Evolutionary conservation across 805 yeast genomes (phyloP), one percentile per base, ranked within the genome.

Genomic region (Sungouiella thailandica): DNA sequence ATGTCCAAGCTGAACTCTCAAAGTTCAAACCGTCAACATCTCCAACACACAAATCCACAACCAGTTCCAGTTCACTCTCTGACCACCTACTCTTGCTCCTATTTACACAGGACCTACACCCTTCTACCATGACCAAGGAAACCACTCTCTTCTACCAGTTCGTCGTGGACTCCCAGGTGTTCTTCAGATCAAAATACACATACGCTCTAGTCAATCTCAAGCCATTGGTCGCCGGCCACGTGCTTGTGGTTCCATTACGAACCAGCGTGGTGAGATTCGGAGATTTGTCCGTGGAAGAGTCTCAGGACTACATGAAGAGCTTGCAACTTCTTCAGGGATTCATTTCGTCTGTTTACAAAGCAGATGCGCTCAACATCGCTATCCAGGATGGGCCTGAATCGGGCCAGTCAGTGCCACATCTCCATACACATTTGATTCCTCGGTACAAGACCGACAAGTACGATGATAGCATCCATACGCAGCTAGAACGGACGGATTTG

Each of bases 311-410:
- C 56, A 87, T 88, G 70, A 57, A 58, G 16, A 77, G 95, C 0
- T 63, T 93, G 7, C 96, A 85, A 45, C 50, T 72, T 29, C 70
- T 93, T 0, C 80, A 87, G 40, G 60, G 62, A 34, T 82, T 88
- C 42, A 78, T 93, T 11, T 79, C 72, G 43, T 50, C 68, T 37
- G 63, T 70, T 9, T 93, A 80, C 55, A 70, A 78, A 23, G 95
- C 96, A 2, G 94, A 89, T 46, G 69, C 95, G 1, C 52, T 88
- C 39, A 94, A 94, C 53, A 72, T 93, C 25, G 90, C 97, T 8
- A 86, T 94, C 39, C 99, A 93, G 56, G 99, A 93, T 55, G 98
- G 98, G 0, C 84, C 88, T 0, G 87, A 87, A 31, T 90, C 97
- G 1, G 98, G 98, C 3, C 98, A 93, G 55, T 76, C 89, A n/a